Percentiles rank a stretch among this genome's conserved stretches.
phyloP scores from a whole-genome alignment of 2,329 filamentous ascomycete species.

The Trichoderma aggressivum region DNA sequence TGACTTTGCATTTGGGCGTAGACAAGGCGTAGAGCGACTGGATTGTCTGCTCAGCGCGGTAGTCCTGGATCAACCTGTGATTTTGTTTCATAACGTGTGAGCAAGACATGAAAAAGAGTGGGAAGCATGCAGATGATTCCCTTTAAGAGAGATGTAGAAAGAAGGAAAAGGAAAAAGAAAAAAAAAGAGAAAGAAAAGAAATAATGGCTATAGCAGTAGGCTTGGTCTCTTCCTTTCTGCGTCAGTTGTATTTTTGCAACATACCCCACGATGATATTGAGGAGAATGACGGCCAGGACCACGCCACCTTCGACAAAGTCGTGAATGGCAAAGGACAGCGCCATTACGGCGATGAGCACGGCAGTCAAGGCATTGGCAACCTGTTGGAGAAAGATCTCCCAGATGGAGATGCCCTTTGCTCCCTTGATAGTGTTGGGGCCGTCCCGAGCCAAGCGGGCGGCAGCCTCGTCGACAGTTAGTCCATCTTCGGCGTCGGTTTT shows the following conservation, averaged over 20 bases:
- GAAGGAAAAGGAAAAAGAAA: too few relatives aligned
- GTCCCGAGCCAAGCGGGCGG: conserved; percentile 61
- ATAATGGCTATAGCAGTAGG: not conserved
- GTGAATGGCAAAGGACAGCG: conserved; percentile 61
- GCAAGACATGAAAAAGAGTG: not conserved
- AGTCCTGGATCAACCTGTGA: conserved; percentile 56
- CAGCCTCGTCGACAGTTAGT: conserved; percentile 59
- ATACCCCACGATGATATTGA: conserved; percentile 66
- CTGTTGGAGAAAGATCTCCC: conserved; percentile 73
- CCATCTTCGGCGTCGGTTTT: conserved; percentile 53
- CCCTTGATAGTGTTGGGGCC: conserved; percentile 69
- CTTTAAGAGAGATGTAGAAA: conserved; percentile 19
- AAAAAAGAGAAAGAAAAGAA: not conserved
- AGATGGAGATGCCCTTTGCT: conserved; percentile 67
- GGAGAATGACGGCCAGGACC: conserved; percentile 60
- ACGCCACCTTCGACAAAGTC: conserved; percentile 64
- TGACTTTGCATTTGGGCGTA: conserved; percentile 57
- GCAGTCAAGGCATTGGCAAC: conserved; percentile 74
- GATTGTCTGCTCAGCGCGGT: conserved; percentile 59
- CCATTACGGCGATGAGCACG: conserved; percentile 73
- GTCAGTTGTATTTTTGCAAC: conserved; percentile 26
- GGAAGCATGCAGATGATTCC: not conserved
- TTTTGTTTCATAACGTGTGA: not conserved
- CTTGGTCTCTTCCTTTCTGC: conserved; percentile 14
- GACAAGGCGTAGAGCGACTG: conserved; percentile 58